Evolutionary conservation across 2,329 filamentous ascomycete species (phyloP).

Genomic region (Hymenoscyphus infarciens): DNA sequence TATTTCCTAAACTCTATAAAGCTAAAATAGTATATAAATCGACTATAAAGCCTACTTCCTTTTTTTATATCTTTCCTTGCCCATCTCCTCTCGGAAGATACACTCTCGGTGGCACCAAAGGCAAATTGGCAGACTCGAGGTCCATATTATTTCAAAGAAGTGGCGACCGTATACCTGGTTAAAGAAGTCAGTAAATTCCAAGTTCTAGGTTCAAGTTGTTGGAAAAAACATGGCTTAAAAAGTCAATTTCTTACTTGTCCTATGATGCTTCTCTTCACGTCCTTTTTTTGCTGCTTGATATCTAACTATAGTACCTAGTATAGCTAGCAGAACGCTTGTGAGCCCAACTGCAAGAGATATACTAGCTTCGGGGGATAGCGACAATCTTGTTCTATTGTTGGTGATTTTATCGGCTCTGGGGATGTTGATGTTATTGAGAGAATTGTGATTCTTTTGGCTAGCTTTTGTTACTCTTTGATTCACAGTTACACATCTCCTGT

Average conservation of each 20-base stretch:
- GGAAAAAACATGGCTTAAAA: too few species aligned
- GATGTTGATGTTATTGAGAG: too few species aligned
- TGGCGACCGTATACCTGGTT: neutral
- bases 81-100: neutral
- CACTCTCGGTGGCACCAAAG: neutral
- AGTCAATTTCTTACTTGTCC: neutral
- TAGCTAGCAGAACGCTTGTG: neutral
- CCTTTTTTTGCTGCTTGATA: neutral
- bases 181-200: too few species aligned
- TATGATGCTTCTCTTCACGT: neutral
- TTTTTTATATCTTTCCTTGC: neutral
- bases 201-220: too few species aligned
- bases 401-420: neutral
- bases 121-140: neutral
- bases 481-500: too few species aligned
- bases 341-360: neutral
- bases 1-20: too few species aligned
- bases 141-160: neutral
- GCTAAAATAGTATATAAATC: too few species aligned
- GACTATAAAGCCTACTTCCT: too few species aligned
- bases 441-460: too few species aligned
- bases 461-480: too few species aligned
- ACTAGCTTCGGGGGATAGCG: neutral
- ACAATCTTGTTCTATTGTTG: neutral
- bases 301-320: neutral